Conservation (phyloP, 2,329 filamentous ascomycete species). For the Ascomycota sp. region DNA sequence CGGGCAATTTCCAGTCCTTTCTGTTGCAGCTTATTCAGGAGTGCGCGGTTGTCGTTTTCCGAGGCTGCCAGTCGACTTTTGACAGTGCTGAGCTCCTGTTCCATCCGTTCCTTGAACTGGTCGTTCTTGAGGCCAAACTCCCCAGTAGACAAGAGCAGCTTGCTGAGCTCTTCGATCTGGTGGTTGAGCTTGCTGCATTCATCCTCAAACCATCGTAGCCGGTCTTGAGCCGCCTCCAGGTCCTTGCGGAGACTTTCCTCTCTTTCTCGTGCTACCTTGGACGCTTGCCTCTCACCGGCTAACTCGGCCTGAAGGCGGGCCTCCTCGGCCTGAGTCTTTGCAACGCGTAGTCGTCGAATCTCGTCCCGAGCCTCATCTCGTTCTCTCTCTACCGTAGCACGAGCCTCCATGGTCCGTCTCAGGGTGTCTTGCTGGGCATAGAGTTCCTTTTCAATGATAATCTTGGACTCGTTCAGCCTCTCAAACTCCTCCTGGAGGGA, state of each 20-base stretch:
- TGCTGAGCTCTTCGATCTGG: conserved; percentile 68
- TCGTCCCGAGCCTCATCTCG: conserved; percentile 76
- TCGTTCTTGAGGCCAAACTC: conserved; percentile 78
- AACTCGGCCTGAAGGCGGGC: conserved; percentile 64
- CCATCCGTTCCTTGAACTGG: conserved; percentile 78
- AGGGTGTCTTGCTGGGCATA: conserved; percentile 87
- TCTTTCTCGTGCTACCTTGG: conserved; percentile 54
- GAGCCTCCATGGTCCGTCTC: conserved; percentile 62
- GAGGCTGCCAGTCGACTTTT: conserved; percentile 77
- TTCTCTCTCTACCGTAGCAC: conserved; percentile 59
- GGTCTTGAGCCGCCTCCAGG: conserved; percentile 54
- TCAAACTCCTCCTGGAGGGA: conserved; percentile 69
- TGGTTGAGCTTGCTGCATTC: conserved; percentile 56
- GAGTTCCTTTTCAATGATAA: conserved; percentile 92
- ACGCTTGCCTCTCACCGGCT: conserved; percentile 58
- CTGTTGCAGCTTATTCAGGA: conserved; percentile 94
- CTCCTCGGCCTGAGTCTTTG: conserved; percentile 69
- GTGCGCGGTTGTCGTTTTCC: conserved; percentile 81
- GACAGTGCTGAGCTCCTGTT: conserved; percentile 74
- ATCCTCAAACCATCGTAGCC: conserved; percentile 55
- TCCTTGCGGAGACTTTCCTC: conserved; percentile 59
- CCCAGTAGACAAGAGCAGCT: conserved; percentile 71
- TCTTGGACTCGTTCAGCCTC: conserved; percentile 76
- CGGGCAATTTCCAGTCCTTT: conserved; percentile 91
- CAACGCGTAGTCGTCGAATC: conserved; percentile 57